A percentile compares a stretch with the other conserved stretches of the same genome.
Evolutionary conservation across 345 rosid genomes (phyloP).

Genomic region (Iberis pinnata): DNA sequence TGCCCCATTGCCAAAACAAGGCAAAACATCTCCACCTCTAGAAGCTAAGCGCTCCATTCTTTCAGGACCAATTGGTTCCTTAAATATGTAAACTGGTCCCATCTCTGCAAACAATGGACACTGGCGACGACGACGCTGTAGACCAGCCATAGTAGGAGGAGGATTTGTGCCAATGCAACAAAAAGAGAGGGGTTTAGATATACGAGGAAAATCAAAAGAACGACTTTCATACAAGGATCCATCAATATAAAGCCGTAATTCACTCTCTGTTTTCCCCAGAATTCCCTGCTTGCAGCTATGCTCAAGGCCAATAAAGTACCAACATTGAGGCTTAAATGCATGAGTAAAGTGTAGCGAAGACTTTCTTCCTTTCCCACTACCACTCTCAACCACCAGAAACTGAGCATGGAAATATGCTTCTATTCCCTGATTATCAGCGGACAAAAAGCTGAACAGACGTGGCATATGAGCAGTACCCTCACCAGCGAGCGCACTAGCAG

Average conservation of each 20-base stretch:
- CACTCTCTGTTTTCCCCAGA: constrained; percentile 92
- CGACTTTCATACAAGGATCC: constrained; percentile 91
- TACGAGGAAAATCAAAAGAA: constrained; percentile 89
- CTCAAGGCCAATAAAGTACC: constrained; percentile 96
- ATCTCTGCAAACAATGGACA: constrained; percentile 98
- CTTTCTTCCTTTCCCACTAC: constrained; percentile 88
- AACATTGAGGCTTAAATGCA: constrained; percentile 97
- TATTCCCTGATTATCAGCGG: constrained; percentile 93
- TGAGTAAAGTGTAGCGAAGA: constrained; percentile 95
- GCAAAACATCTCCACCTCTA: constrained; percentile 91
- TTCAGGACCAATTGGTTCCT: constrained; percentile 93
- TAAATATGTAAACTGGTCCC: constrained; percentile 94
- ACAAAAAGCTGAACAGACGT: constrained; percentile 88
- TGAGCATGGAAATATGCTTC: constrained; percentile 99
- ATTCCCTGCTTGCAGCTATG: constrained; percentile 80
- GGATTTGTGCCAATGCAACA: constrained; percentile 99
- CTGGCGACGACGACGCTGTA: constrained; percentile 98
- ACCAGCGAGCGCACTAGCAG: constrained; percentile 99
- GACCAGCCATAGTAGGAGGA: constrained; percentile 96
- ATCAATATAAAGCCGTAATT: constrained; percentile 80
- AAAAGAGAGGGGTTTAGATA: constrained; percentile 90
- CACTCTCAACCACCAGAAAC: constrained; percentile 95
- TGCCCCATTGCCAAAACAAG: constrained; percentile 85
- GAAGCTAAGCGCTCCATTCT: constrained; percentile 85
- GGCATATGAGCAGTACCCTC: constrained; percentile 99